Evolutionary conservation across 2,329 filamentous ascomycete genomes (phyloP).

Genomic region (Diaporthe capsici): DNA sequence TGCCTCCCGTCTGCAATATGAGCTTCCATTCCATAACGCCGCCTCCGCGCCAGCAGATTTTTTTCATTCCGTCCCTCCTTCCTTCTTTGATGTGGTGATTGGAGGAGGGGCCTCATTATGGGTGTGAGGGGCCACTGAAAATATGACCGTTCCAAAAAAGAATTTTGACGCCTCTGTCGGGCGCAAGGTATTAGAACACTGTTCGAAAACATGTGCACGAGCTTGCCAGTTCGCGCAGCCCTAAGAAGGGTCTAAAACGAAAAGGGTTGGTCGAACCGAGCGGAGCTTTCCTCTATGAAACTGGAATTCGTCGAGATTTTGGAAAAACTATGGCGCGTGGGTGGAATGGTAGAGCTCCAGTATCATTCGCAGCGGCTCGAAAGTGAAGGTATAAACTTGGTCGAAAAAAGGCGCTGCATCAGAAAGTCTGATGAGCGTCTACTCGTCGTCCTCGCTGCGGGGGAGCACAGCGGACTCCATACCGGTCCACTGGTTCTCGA

Average conservation of each 20-base stretch:
- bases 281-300: neutral
- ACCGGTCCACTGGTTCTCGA: constrained; percentile 53
- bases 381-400: neutral
- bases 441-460: constrained; percentile 29
- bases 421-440: neutral
- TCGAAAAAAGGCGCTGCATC: neutral
- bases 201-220: neutral
- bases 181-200: neutral
- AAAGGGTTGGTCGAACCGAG: neutral
- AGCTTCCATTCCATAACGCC: constrained; percentile 12
- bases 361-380: neutral
- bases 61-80: neutral
- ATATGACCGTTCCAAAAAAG: neutral
- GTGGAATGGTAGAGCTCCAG: neutral
- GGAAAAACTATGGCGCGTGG: neutral
- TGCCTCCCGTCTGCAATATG: neutral
- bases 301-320: neutral
- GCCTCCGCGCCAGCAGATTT: neutral
- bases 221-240: neutral
- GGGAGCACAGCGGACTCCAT: constrained; percentile 54
- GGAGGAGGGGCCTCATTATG: neutral
- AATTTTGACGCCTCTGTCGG: neutral
- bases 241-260: neutral
- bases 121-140: neutral
- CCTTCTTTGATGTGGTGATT: neutral